Conservation (phyloP, 768 basidiomycete species). For the Psilocybe subaeruginosa region DNA sequence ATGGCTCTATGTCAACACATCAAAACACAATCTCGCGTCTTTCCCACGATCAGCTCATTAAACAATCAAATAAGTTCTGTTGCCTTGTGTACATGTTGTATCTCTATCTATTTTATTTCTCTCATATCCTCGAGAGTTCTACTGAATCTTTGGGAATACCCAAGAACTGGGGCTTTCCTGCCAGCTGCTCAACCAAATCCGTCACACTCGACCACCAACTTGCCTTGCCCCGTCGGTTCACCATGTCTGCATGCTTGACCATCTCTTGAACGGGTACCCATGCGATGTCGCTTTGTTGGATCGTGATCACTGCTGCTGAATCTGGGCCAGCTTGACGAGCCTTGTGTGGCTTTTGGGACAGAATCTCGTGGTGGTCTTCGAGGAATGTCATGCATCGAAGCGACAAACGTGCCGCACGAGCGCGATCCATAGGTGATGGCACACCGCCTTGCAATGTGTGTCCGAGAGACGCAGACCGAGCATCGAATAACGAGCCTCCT, state of each 20-base stretch:
- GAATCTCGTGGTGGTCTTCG: slow-evolving; percentile 71
- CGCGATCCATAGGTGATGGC: slow-evolving; percentile 93
- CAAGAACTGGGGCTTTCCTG: slow-evolving; percentile 62
- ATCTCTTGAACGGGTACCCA: slow-evolving; percentile 89
- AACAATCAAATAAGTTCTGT: slow-evolving; percentile 22
- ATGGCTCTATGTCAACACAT: slow-evolving; percentile 32
- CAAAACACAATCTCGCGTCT: slow-evolving; percentile 17
- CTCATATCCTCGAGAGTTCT: neutral
- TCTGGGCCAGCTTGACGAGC: slow-evolving; percentile 59
- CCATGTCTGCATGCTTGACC: slow-evolving; percentile 87
- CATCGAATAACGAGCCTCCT: slow-evolving; percentile 90
- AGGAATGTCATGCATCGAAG: slow-evolving; percentile 95
- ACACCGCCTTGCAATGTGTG: slow-evolving; percentile 97
- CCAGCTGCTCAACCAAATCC: slow-evolving; percentile 74
- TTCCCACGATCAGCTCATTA: slow-evolving; percentile 34
- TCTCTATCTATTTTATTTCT: neutral
- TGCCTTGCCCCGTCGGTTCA: slow-evolving; percentile 77
- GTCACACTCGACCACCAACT: slow-evolving; percentile 80
- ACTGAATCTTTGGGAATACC: slow-evolving; percentile 22
- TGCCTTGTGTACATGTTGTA: neutral
- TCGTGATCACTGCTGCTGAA: slow-evolving; percentile 88
- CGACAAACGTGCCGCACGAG: slow-evolving; percentile 86
- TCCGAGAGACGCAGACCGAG: slow-evolving; percentile 93
- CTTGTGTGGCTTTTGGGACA: slow-evolving; percentile 54
- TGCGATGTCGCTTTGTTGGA: slow-evolving; percentile 78